phyloP scores from a whole-genome alignment of 306 rosid genomes.

The Cercis canadensis region DNA sequence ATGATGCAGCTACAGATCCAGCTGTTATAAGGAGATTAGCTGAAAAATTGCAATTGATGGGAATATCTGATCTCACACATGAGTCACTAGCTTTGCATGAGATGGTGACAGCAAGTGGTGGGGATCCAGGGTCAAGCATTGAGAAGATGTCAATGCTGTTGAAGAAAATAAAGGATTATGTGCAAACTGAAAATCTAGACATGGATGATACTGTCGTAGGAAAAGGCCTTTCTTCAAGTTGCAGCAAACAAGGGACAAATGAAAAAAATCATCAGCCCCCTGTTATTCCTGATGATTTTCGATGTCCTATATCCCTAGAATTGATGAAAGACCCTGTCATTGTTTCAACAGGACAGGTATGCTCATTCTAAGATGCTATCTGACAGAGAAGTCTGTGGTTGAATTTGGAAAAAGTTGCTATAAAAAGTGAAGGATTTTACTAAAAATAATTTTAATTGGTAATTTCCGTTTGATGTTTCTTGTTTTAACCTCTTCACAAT shows the following conservation, averaged over 20 bases:
- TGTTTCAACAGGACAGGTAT: slow-evolving; percentile 99
- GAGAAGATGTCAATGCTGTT: slow-evolving; percentile 86
- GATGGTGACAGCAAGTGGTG: slow-evolving; percentile 77
- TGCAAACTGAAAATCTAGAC: slow-evolving; percentile 77
- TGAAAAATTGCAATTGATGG: slow-evolving; percentile 78
- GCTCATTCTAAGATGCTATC: slow-evolving; percentile 34
- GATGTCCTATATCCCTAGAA: slow-evolving; percentile 96
- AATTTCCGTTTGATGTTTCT: slow-evolving; percentile 21
- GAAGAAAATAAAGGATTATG: slow-evolving; percentile 81
- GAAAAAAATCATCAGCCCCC: slow-evolving; percentile 62
- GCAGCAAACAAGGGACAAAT: slow-evolving; percentile 51
- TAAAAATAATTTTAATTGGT: not conserved
- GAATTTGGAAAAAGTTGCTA: slow-evolving; percentile 17
- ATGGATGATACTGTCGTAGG: slow-evolving; percentile 53
- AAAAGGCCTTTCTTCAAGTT: slow-evolving; percentile 51
- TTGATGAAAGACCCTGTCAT: slow-evolving; percentile 97
- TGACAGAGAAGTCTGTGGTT: slow-evolving; percentile 21
- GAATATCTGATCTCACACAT: slow-evolving; percentile 79
- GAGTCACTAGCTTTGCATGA: slow-evolving; percentile 95
- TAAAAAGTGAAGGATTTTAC: slow-evolving; percentile 22
- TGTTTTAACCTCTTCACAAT: slow-evolving; percentile 18
- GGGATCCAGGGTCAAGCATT: slow-evolving; percentile 87
- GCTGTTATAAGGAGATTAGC: slow-evolving; percentile 67
- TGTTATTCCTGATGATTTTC: slow-evolving; percentile 86
- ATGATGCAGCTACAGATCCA: slow-evolving; percentile 61